Percentiles rank a stretch among this genome's conserved stretches.
Evolutionary conservation across 1,284 basidiomycete species (phyloP).

Genomic region (Apiotrichum montevideense): DNA sequence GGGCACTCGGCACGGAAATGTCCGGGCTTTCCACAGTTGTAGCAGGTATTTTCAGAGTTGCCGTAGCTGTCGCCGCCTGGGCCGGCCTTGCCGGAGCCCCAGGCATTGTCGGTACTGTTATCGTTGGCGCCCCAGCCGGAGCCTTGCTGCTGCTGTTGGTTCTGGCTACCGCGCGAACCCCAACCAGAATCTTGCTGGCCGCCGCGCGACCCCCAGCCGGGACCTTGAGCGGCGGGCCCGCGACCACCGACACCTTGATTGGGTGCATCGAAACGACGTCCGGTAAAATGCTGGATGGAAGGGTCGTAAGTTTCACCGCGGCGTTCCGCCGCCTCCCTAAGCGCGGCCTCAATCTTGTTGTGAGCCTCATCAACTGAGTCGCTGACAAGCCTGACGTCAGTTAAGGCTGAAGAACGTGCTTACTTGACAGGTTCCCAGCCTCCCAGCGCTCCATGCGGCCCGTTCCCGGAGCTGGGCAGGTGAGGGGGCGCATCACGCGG

Average conservation of each 20-base stretch:
- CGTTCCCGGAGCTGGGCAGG: neutral
- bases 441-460: neutral
- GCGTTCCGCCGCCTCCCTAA: neutral
- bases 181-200: slow-evolving; percentile 2
- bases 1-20: too few relatives aligned
- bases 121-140: neutral
- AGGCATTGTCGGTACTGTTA: neutral
- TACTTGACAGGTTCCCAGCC: neutral
- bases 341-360: slow-evolving; percentile 1
- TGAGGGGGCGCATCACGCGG: slow-evolving; percentile 3
- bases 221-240: neutral
- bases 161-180: neutral
- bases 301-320: neutral
- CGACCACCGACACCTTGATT: neutral
- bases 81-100: neutral
- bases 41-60: too few relatives aligned
- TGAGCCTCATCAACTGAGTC: neutral
- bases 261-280: too few relatives aligned
- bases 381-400: neutral
- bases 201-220: neutral
- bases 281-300: too few relatives aligned
- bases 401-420: neutral
- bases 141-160: neutral
- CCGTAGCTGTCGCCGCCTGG: too few relatives aligned
- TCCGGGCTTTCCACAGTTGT: too few relatives aligned